Base-by-base conservation (phyloP, 306 rosid genomes). In the Vigna reflexopilosa region DNA sequence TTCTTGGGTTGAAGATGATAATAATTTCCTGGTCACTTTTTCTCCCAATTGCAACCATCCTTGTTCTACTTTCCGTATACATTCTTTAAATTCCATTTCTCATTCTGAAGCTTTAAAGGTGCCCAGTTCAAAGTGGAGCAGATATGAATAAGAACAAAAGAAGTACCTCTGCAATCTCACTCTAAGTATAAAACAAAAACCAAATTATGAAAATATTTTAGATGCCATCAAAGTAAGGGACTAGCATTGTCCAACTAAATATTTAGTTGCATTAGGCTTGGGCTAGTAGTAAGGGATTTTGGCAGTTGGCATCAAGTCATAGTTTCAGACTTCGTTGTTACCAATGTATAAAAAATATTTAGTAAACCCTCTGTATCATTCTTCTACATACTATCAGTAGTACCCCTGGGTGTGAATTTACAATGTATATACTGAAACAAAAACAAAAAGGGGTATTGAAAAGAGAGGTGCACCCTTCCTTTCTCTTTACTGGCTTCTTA, bases 71-170 rank as follows among this genome's bases (percentile, higher is more conserved):
- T 36, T 49, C 66, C 34, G 59, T 22, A 28, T 48, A 45, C 13
- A 59, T 22, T 14, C 55, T 16, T 19, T 24, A 56, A 56, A 42
- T 56, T 32, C 19, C 64, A 26, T 26, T 62, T 50, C 26, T 45
- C 57, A 16, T 69, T 69, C 70, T 7, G 38, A 15, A 28, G 74
- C 57, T 54, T 54, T 52, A 44, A 44, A 16, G 30, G 68, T 59
- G 54, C 36, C 62, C 58, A 50, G 34, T 64, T 36, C 34, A 62
- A 79, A 22, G 62, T 49, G 34, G 51, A 61, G 66, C 77, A 48
- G 34, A 70, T n/a, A 32, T 0, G 57, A 12, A 70, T 15, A 56
- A 36, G 69, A 71, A 32, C 40, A n/a, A 42, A 49, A 38, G 7
- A 63, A 64, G 64, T 64, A 42, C 64, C 62, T 0, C 11, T 22